These are phyloP conservation scores for Elsinoe batatas DNA, from an alignment of 2,329 filamentous ascomycete species.

Conservation along the genomic window DNA sequence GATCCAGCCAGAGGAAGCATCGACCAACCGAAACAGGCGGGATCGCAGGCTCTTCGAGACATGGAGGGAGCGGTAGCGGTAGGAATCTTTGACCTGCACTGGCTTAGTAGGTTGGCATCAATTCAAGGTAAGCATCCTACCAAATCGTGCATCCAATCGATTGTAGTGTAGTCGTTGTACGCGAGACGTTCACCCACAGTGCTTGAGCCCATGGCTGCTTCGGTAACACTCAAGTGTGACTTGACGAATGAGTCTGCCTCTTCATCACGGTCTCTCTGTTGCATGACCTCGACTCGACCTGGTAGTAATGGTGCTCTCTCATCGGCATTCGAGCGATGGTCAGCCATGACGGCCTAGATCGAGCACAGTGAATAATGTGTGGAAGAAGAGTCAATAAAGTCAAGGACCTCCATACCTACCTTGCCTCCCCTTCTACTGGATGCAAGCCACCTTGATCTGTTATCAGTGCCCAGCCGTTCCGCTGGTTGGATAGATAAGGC, in stretches of 20 bases:
- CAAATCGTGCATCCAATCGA: constrained; percentile 53
- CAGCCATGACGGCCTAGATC: background rate
- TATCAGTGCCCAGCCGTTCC: constrained; percentile 5
- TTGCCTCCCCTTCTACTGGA: background rate
- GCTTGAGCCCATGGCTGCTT: constrained; percentile 37
- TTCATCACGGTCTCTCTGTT: constrained; percentile 22
- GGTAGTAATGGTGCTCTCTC: background rate
- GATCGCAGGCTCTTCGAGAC: constrained; percentile 35
- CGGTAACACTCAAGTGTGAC: constrained; percentile 39
- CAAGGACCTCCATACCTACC: background rate
- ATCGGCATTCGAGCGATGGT: background rate
- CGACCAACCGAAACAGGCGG: constrained; percentile 34
- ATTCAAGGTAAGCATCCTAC: constrained; percentile 23
- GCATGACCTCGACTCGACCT: background rate
- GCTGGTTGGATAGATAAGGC: background rate
- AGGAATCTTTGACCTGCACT: constrained; percentile 46
- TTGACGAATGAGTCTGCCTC: constrained; percentile 34
- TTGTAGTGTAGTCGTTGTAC: constrained; percentile 53
- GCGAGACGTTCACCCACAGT: constrained; percentile 46
- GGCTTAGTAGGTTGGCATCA: background rate
- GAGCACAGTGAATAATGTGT: no score
- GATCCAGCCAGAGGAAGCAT: constrained; percentile 47
- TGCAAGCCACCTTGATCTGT: background rate
- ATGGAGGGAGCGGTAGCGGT: constrained; percentile 40
- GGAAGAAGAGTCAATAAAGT: background rate